Evolutionary conservation across 495 filamentous ascomycete genomes (phyloP).

Genomic region (Neurospora sp.): DNA sequence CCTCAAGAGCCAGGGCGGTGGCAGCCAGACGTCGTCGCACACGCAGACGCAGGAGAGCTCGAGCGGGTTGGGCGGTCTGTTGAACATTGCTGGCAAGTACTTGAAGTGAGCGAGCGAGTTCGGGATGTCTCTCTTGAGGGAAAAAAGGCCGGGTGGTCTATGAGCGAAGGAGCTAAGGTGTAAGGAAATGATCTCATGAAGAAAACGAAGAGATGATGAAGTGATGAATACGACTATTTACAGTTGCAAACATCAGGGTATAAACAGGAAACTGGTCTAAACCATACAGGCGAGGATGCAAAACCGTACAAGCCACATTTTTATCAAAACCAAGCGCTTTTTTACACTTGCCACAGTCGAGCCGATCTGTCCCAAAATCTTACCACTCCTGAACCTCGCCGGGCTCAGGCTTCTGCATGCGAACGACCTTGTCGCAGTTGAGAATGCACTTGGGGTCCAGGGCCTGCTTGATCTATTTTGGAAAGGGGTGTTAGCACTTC

Average conservation of each 20-base stretch:
- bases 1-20: slow-evolving; percentile 34
- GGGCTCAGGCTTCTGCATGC: slow-evolving; percentile 43
- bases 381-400: slow-evolving; percentile 45
- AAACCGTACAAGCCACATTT: neutral
- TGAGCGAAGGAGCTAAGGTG: neutral
- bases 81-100: slow-evolving; percentile 13
- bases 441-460: slow-evolving; percentile 69
- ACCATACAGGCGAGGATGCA: neutral
- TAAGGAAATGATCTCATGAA: neutral
- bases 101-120: neutral
- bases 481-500: neutral
- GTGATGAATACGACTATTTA: neutral
- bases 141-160: neutral
- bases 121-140: neutral
- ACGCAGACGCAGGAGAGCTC: slow-evolving; percentile 4
- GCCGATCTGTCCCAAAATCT: neutral
- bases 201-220: neutral
- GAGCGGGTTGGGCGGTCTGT: slow-evolving; percentile 7
- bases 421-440: slow-evolving; percentile 74
- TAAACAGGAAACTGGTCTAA: neutral
- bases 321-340: neutral
- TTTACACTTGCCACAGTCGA: neutral
- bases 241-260: neutral
- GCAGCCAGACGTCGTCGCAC: neutral
- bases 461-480: slow-evolving; percentile 49